phyloP scores from a whole-genome alignment of 2,329 filamentous ascomycete genomes.

The Gyromitra esculenta region DNA sequence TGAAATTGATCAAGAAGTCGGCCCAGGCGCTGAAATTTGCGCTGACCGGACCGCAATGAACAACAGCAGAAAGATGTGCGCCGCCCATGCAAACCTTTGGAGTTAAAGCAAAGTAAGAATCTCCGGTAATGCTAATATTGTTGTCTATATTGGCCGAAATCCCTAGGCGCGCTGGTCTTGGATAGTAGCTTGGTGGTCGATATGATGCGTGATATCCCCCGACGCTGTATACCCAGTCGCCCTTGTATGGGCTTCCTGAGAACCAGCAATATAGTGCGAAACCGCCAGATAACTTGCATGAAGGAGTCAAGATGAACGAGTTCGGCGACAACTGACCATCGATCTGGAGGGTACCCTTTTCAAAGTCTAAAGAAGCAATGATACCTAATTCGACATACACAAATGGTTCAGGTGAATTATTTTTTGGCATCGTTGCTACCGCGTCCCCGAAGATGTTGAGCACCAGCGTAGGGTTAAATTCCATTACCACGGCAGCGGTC shows the following conservation, averaged over 20 bases:
- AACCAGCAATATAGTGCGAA: constrained; percentile 63
- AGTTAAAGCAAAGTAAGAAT: constrained; percentile 64
- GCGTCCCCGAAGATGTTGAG: constrained; percentile 60
- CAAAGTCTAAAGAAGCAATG: constrained; percentile 59
- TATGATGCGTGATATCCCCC: constrained; percentile 64
- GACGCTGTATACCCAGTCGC: constrained; percentile 63
- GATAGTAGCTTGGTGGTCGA: constrained; percentile 60
- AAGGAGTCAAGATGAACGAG: constrained; percentile 61
- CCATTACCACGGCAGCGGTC: constrained; percentile 60
- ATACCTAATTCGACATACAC: constrained; percentile 62
- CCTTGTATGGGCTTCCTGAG: constrained; percentile 54
- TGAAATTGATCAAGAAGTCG: constrained; percentile 63
- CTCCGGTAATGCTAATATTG: constrained; percentile 60
- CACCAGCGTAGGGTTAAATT: constrained; percentile 58
- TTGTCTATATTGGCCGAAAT: constrained; percentile 60
- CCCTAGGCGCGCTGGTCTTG: constrained; percentile 60
- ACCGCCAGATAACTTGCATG: constrained; percentile 63
- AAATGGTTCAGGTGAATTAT: constrained; percentile 55
- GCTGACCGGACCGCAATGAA: constrained; percentile 59
- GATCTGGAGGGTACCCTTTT: constrained; percentile 59
- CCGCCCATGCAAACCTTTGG: constrained; percentile 63
- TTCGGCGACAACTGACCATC: constrained; percentile 62
- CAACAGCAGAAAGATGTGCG: constrained; percentile 58
- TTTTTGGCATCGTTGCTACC: constrained; percentile 57
- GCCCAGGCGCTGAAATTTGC: constrained; percentile 62